A percentile compares a stretch with the other conserved stretches of the same genome.
Evolutionary conservation across 345 rosid genomes (phyloP).

Genomic region (Populus ilicifolia): DNA sequence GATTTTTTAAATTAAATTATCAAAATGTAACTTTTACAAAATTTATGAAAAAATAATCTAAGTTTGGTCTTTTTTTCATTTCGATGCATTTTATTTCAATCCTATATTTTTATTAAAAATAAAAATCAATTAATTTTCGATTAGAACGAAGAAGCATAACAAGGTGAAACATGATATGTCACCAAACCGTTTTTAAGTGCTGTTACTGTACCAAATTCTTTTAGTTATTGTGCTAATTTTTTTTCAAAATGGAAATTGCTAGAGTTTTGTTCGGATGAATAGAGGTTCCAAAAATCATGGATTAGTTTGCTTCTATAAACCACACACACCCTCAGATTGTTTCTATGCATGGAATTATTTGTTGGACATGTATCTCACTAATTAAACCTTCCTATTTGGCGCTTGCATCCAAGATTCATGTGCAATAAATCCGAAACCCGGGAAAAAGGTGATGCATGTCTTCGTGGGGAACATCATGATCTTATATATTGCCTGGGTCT

Average conservation of each 20-base stretch:
- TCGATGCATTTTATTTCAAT: too few species aligned
- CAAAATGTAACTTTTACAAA: too few species aligned
- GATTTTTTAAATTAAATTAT: too few species aligned
- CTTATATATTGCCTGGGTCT: not conserved
- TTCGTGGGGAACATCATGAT: not conserved
- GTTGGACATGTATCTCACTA: not conserved
- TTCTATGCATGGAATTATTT: not conserved
- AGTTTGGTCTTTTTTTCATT: too few species aligned
- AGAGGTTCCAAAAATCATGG: not conserved
- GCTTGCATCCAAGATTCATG: not conserved
- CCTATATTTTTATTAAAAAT: too few species aligned
- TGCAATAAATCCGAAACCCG: not conserved
- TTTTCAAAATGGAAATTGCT: not conserved
- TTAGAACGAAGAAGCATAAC: too few species aligned
- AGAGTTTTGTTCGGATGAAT: not conserved
- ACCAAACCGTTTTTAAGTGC: too few species aligned
- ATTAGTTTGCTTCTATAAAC: not conserved
- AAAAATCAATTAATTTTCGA: too few species aligned
- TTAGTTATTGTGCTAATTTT: too few species aligned
- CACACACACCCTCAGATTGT: not conserved
- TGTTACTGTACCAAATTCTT: too few species aligned
- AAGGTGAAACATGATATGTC: too few species aligned
- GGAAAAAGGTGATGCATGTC: not conserved
- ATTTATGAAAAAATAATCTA: too few species aligned
- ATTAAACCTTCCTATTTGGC: not conserved